A percentile compares a stretch with the other conserved stretches of the same genome.
Evolutionary conservation across 176 grass and related monocot genomes (phyloP).

Genomic region (Cocos nucifera): DNA sequence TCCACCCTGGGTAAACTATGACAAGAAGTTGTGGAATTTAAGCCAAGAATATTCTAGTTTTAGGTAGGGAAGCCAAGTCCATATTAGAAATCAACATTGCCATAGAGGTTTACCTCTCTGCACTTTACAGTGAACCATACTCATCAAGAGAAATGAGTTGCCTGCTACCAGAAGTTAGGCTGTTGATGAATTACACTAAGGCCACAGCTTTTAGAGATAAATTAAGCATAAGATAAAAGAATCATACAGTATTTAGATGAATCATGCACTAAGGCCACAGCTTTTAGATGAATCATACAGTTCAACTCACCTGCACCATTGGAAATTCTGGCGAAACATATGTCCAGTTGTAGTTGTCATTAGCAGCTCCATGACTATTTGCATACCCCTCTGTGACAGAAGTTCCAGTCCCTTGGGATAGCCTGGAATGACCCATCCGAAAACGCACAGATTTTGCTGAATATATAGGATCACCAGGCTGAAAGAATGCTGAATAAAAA

Average conservation of each 20-base stretch:
- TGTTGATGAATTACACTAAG: not conserved
- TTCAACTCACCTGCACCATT: constrained; percentile 56
- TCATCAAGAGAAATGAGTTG: too few relatives aligned
- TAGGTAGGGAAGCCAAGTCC: too few relatives aligned
- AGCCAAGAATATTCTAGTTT: too few relatives aligned
- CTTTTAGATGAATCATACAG: too few relatives aligned
- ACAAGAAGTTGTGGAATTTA: too few relatives aligned
- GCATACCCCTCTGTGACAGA: constrained; percentile 26
- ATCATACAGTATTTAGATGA: not conserved
- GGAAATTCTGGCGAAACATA: constrained; percentile 75
- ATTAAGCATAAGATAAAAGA: too few relatives aligned
- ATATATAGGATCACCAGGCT: constrained; percentile 43
- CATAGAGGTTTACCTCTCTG: too few relatives aligned
- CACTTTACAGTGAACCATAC: too few relatives aligned
- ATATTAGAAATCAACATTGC: too few relatives aligned
- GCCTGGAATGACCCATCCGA: constrained; percentile 53
- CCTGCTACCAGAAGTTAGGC: not conserved
- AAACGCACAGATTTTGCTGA: constrained; percentile 50
- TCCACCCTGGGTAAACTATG: too few relatives aligned
- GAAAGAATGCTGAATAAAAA: constrained; percentile 41
- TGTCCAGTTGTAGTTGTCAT: constrained; percentile 65
- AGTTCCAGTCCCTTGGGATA: constrained; percentile 8
- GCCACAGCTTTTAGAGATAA: not conserved
- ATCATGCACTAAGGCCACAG: too few relatives aligned
- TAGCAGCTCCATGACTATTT: constrained; percentile 19